phyloP scores from a whole-genome alignment of 192 early-diverging fungal species.

The Lobosporangium transversale region DNA sequence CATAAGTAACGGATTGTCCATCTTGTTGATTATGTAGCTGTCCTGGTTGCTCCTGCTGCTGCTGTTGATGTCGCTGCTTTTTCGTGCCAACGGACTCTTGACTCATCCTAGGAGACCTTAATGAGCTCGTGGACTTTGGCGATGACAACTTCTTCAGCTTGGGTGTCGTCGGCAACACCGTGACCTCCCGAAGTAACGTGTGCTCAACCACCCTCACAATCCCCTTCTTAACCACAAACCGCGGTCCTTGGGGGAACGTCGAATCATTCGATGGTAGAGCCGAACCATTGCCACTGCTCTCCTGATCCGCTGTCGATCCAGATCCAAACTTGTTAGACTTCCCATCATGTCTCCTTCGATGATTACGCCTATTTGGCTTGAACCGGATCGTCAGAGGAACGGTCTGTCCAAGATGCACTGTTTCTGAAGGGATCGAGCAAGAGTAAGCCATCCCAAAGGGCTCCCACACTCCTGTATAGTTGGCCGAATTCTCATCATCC shows the following conservation, averaged over 20 bases:
- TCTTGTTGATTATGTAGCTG: too few relatives aligned
- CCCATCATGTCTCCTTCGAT: not conserved
- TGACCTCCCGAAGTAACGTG: slow-evolving; percentile 34
- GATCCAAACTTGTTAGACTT: not conserved
- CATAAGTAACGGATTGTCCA: too few relatives aligned
- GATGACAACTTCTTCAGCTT: too few relatives aligned
- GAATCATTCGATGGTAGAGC: not conserved
- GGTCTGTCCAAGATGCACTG: slow-evolving; percentile 20
- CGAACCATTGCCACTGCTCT: not conserved
- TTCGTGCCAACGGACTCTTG: too few relatives aligned
- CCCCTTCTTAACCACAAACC: slow-evolving; percentile 46
- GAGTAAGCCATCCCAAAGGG: slow-evolving; percentile 41
- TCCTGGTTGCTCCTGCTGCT: too few relatives aligned
- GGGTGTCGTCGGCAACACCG: too few relatives aligned
- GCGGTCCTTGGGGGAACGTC: not conserved
- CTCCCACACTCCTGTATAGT: slow-evolving; percentile 50
- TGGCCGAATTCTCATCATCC: slow-evolving; percentile 10
- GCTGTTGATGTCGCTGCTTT: too few relatives aligned
- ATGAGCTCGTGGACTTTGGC: too few relatives aligned
- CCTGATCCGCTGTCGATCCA: not conserved
- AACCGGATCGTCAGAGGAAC: slow-evolving; percentile 31
- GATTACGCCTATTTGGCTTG: not conserved
- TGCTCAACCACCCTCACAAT: slow-evolving; percentile 39
- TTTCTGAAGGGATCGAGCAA: slow-evolving; percentile 31
- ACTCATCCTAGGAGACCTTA: too few relatives aligned